Evolutionary conservation across 2,329 filamentous ascomycete species (phyloP), one percentile per base, ranked within the genome.

Genomic region (Aspergillus sclerotialis): DNA sequence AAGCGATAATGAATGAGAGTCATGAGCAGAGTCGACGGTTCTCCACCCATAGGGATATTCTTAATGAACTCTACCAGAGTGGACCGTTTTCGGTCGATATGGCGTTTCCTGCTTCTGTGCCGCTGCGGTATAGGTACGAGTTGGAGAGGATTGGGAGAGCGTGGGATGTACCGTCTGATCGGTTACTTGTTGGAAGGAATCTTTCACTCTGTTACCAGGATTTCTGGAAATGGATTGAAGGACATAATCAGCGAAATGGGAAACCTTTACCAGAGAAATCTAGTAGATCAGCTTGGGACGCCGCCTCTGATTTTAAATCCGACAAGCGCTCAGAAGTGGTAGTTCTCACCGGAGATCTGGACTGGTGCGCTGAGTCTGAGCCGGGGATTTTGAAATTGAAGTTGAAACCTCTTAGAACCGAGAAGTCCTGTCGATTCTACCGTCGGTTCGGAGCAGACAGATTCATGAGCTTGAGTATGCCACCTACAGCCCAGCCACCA

Each of bases 401-500:
- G 10, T 44, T 69, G 15, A 63, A 64, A 15, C 58, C 66, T 0
- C 44, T 69, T 2, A 64, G 61, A 32, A 41, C 57, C 4, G 67
- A 70, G 13, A 36, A 52, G 31, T 60, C 63, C 8, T 67, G 64
- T 49, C 64, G 68, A 1, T 63, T 71, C 21, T 56, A 63, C 31
- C 56, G 68, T 13, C 59, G 63, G 18, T 70, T 67, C 43, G 68
- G 67, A 4, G 60, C 60, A 4, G 66, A 69, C 49, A 52, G 67
- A 18, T 70, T 70, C 37, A 45, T 69, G 10, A 59, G 61, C 17
- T 31, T 71, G 10, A 60, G 53, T 2, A 43, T 65, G 3, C 63
- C 58, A 4, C 48, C 50, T 9, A 46, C 55, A 7, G 34, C 53
- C 28, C 48, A 44, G 10, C 51, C 55, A 11, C 58, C 55, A 5